Percentiles rank a stretch among this genome's conserved stretches.
Evolutionary conservation across 352 stramenopile species (phyloP).

Genomic region (Phytophthora nicotianae): DNA sequence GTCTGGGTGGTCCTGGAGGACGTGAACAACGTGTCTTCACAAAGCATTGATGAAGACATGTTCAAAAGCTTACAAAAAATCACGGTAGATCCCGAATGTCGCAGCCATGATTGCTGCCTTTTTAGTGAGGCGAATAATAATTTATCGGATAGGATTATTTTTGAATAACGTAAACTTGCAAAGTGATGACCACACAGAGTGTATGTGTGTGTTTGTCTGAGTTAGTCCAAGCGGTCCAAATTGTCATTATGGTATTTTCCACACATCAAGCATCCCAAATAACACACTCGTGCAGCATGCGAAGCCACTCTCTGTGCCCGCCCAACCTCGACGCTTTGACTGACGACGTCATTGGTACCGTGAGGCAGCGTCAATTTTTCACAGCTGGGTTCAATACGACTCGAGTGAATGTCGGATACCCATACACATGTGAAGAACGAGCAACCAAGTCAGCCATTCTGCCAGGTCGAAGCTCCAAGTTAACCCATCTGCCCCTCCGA

Average conservation of each 20-base stretch:
- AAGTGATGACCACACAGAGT: not conserved
- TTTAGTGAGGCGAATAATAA: not conserved
- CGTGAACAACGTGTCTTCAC: too few relatives aligned
- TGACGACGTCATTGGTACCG: constrained; percentile 5
- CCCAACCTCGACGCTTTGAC: constrained; percentile 3
- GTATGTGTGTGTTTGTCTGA: not conserved
- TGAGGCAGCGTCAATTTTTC: not conserved
- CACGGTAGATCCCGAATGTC: not conserved
- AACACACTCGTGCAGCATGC: not conserved
- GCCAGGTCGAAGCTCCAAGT: not conserved
- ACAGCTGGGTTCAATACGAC: not conserved
- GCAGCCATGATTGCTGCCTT: too few relatives aligned
- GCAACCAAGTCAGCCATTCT: not conserved
- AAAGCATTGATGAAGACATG: too few relatives aligned
- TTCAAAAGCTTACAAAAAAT: not conserved
- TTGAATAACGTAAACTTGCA: not conserved
- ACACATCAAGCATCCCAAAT: not conserved
- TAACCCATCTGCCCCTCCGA: not conserved
- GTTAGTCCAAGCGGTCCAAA: not conserved
- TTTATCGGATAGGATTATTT: not conserved
- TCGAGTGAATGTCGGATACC: not conserved
- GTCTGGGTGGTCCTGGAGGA: too few relatives aligned
- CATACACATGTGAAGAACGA: not conserved
- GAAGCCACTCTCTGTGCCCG: not conserved
- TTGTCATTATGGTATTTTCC: not conserved